Evolutionary conservation across 139 green algal genomes (phyloP).

Genomic region (Coelastrella sp.): DNA sequence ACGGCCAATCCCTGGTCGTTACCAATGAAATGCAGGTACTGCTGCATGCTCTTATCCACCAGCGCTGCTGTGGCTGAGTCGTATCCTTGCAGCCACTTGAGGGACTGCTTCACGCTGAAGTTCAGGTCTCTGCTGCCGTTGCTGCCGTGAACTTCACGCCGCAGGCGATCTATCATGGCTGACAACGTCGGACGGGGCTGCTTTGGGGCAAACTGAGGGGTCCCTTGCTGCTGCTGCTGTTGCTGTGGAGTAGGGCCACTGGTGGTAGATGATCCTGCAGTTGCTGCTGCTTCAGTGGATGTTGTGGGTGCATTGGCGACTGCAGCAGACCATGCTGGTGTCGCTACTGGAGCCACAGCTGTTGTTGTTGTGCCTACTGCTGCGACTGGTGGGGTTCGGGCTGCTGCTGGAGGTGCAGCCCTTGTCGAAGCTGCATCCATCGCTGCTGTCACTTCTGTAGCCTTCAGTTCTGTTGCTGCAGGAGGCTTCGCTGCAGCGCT

Average conservation of each 20-base stretch:
- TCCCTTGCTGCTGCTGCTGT: not conserved
- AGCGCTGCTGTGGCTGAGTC: not conserved
- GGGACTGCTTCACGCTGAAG: not conserved
- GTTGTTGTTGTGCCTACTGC: too few relatives aligned
- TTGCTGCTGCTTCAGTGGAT: too few relatives aligned
- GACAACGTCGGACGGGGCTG: not conserved
- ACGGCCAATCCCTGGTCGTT: not conserved
- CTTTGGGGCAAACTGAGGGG: not conserved
- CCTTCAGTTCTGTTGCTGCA: too few relatives aligned
- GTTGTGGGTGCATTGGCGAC: too few relatives aligned
- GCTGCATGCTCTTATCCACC: not conserved
- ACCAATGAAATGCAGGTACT: not conserved
- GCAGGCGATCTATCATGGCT: not conserved
- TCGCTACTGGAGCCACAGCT: too few relatives aligned
- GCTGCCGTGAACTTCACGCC: too few relatives aligned
- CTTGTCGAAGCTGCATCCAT: too few relatives aligned
- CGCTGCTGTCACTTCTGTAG: too few relatives aligned
- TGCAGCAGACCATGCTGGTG: too few relatives aligned
- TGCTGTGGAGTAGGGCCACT: not conserved
- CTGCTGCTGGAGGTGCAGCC: too few relatives aligned
- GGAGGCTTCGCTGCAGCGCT: too few relatives aligned
- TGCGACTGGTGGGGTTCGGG: too few relatives aligned
- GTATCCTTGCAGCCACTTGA: constrained; percentile 19
- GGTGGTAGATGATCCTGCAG: not conserved
- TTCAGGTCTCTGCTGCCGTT: not conserved